Percentiles rank a stretch among this genome's conserved stretches.
Evolutionary conservation across 2,329 filamentous ascomycete genomes (phyloP).

Genomic region (Claviceps maximensis): DNA sequence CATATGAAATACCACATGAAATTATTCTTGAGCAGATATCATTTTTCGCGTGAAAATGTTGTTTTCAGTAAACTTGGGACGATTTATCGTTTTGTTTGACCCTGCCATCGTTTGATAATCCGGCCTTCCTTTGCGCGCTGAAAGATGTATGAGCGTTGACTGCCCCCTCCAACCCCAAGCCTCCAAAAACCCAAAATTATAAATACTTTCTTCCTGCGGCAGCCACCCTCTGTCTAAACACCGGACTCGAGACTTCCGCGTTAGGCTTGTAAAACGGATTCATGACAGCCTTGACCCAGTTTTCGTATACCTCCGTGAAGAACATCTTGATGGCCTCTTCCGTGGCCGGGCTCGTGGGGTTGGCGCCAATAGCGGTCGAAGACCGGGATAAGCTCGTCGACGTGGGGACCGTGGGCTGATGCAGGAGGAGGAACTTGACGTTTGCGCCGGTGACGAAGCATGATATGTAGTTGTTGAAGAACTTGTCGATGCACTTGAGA

Average conservation of each 20-base stretch:
- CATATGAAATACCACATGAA: slow-evolving; percentile 9
- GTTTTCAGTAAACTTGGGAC: no score
- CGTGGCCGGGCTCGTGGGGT: slow-evolving; percentile 77
- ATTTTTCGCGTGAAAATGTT: not conserved
- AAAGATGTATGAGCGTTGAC: no score
- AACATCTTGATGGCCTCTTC: slow-evolving; percentile 94
- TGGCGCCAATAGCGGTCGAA: slow-evolving; percentile 62
- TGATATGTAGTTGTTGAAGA: slow-evolving; percentile 90
- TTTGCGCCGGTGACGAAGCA: slow-evolving; percentile 90
- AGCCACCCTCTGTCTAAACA: slow-evolving; percentile 70
- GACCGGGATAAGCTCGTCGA: slow-evolving; percentile 34
- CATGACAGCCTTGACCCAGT: slow-evolving; percentile 94
- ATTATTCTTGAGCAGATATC: not conserved
- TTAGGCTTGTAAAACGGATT: slow-evolving; percentile 87
- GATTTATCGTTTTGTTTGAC: not conserved
- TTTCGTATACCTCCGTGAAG: slow-evolving; percentile 91
- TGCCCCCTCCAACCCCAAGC: not conserved
- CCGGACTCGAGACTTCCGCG: slow-evolving; percentile 70
- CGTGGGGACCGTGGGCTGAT: slow-evolving; percentile 51
- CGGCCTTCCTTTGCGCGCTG: no score
- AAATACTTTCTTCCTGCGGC: slow-evolving; percentile 89
- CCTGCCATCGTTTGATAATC: no score
- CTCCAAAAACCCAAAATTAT: slow-evolving; percentile 29
- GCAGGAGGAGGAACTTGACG: slow-evolving; percentile 86
- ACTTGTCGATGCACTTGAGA: slow-evolving; percentile 91